Evolutionary conservation across 805 yeast species (phyloP).

Genomic region (Cyberlindnera amylophila): DNA sequence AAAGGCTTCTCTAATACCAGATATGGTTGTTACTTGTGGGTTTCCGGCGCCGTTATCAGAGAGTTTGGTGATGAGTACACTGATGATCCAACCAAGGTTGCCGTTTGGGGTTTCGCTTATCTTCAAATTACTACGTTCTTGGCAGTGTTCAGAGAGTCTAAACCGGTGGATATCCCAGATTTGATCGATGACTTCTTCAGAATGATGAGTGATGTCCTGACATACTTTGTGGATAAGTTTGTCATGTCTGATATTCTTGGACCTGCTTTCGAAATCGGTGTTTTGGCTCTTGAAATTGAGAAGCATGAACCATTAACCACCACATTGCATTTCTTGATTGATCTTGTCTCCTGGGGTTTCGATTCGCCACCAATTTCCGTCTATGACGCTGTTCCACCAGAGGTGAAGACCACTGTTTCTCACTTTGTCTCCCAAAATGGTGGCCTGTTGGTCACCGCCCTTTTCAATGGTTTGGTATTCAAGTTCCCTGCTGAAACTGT

Average conservation of each 20-base stretch:
- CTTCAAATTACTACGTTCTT: constrained; percentile 63
- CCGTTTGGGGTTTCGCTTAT: constrained; percentile 72
- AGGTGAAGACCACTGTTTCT: constrained; percentile 46
- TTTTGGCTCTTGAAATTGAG: constrained; percentile 51
- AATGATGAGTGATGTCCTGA: constrained; percentile 71
- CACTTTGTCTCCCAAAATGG: constrained; percentile 53
- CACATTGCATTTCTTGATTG: constrained; percentile 74
- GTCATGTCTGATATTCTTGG: constrained; percentile 43
- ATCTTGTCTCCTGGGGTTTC: constrained; percentile 81
- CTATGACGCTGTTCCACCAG: constrained; percentile 50
- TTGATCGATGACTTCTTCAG: constrained; percentile 83
- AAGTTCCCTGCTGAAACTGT: constrained; percentile 67
- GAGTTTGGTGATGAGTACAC: constrained; percentile 62
- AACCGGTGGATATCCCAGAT: constrained; percentile 39
- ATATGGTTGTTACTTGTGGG: constrained; percentile 86
- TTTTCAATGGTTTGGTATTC: constrained; percentile 65
- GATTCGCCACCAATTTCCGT: constrained; percentile 76
- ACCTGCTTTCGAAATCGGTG: constrained; percentile 54
- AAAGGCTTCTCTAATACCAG: constrained; percentile 66
- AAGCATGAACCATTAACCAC: constrained; percentile 70
- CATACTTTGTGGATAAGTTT: constrained; percentile 63
- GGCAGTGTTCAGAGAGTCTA: constrained; percentile 32
- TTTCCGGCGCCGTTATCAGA: constrained; percentile 74
- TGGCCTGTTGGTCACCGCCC: constrained; percentile 42
- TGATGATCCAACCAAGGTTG: constrained; percentile 45